Base-by-base conservation (phyloP, 768 basidiomycete genomes). In the Calocybe cyanea region DNA sequence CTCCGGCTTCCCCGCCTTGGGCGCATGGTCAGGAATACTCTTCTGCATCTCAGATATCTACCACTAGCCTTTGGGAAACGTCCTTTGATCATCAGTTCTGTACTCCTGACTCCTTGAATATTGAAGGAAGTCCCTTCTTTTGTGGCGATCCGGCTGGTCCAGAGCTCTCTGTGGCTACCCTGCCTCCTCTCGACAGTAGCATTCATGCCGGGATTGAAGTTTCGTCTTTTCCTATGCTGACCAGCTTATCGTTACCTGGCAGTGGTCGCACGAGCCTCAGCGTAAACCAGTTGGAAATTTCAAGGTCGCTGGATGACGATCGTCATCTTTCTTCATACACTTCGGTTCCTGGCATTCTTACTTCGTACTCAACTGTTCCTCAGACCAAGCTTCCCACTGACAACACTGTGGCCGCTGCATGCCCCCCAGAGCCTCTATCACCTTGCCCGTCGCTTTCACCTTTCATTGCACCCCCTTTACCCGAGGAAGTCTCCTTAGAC, bases 31-130 rank as follows among this genome's bases (percentile, higher is more conserved):
- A 50, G 34, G 49, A 20, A 14, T 34, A 33, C 32, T 51, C 50
- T 49, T 46, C 48, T 45, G 56, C 58, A 15, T 54, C 48, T 36
- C 55, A 57, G 18, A 51, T 53, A 35, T 53, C 45, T 30, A 48
- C 31, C 41, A 59, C 58, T 17, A 57, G 54, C 1, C 62, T 58
- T 38, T 59, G 57, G 58, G 62, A 61, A 33, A 59, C 64, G 10
- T 61, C 62, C 4, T 58, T 61, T 36, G 55, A 53, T 30, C 55
- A 52, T 28, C 49, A 52, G 1, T 45, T 56, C 18, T 39, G 55
- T 31, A 51, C 53, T 33, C 33, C 50, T n/a, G 46, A 50, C 8
- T 46, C 46, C 10, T 24, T 50, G 3, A 43, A 41, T 13, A 41
- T 31, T 8, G 43, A 44, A 32, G 43, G 37, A 35, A 24, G 28